Conservation (phyloP, 1,284 basidiomycete species). For the Ustilago sp. region DNA sequence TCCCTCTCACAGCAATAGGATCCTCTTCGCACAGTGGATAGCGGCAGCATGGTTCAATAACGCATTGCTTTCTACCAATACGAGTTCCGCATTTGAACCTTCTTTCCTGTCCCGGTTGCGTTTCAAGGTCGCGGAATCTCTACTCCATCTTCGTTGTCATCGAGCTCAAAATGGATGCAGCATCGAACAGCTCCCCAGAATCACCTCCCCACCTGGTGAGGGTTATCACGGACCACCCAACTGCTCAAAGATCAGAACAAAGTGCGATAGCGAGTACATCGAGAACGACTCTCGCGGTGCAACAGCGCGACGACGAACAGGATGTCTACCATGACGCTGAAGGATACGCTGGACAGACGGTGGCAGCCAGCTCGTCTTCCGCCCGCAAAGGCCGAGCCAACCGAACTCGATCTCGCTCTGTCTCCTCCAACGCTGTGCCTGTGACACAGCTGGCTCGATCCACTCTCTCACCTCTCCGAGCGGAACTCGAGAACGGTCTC, state of each 20-base stretch:
- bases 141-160: neutral
- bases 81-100: neutral
- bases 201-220: conserved; percentile 35
- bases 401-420: conserved; percentile 42
- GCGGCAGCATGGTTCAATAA: neutral
- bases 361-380: conserved; percentile 29
- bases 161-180: conserved; percentile 1
- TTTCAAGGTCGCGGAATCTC: neutral
- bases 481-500: conserved; percentile 18
- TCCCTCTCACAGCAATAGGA: neutral
- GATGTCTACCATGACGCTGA: conserved; percentile 3
- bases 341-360: conserved; percentile 8
- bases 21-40: neutral
- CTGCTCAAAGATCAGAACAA: neutral
- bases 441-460: conserved; percentile 31
- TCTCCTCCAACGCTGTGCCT: conserved; percentile 43
- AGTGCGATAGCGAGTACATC: neutral
- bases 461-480: conserved; percentile 21
- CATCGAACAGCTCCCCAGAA: conserved; percentile 4
- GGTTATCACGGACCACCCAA: conserved; percentile 23
- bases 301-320: neutral
- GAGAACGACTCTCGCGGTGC: neutral
- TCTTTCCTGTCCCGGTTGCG: neutral
- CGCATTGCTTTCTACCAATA: neutral
- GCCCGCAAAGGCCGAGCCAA: conserved; percentile 29